These are phyloP conservation scores for Pythium aristosporum DNA, from an alignment of 352 stramenopile genomes.

Conservation along the genomic window DNA sequence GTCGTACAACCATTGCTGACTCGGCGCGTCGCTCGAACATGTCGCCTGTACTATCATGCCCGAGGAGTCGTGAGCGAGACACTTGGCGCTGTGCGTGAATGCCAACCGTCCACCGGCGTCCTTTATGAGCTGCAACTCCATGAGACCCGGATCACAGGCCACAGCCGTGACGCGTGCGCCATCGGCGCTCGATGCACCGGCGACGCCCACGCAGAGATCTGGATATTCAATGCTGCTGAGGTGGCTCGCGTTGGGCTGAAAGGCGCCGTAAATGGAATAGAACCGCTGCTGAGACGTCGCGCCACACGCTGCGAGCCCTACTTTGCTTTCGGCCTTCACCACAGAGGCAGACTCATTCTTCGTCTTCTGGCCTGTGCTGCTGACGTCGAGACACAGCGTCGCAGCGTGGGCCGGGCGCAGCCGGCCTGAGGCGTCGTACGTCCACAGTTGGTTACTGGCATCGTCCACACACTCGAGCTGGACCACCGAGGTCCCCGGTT, in stretches of 20 bases:
- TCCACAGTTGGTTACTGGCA: constrained; percentile 20
- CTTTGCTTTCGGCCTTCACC: background rate
- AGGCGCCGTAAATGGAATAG: constrained; percentile 17
- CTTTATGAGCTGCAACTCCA: constrained; percentile 14
- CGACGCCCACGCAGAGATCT: constrained; percentile 2
- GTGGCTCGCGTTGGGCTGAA: constrained; percentile 18
- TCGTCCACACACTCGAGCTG: constrained; percentile 18
- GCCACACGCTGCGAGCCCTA: background rate
- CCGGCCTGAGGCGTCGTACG: constrained; percentile 18
- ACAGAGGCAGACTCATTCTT: too few relatives aligned
- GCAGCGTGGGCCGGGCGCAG: constrained; percentile 13
- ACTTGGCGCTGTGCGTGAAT: constrained; percentile 19
- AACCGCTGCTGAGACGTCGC: constrained; percentile 5
- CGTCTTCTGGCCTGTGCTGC: background rate
- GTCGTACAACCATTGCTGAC: constrained; percentile 19
- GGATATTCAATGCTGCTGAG: constrained; percentile 15
- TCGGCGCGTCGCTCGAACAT: background rate
- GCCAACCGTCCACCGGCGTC: constrained; percentile 3
- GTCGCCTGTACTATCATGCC: constrained; percentile 5
- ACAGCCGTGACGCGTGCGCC: background rate
- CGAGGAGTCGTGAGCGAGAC: background rate
- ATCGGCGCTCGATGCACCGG: background rate
- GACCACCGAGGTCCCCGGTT: background rate
- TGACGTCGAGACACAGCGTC: constrained; percentile 9
- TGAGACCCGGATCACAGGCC: constrained; percentile 5